These are phyloP conservation scores for Circinella minor DNA, from an alignment of 371 early-diverging fungal genomes.

Conservation along the genomic window DNA sequence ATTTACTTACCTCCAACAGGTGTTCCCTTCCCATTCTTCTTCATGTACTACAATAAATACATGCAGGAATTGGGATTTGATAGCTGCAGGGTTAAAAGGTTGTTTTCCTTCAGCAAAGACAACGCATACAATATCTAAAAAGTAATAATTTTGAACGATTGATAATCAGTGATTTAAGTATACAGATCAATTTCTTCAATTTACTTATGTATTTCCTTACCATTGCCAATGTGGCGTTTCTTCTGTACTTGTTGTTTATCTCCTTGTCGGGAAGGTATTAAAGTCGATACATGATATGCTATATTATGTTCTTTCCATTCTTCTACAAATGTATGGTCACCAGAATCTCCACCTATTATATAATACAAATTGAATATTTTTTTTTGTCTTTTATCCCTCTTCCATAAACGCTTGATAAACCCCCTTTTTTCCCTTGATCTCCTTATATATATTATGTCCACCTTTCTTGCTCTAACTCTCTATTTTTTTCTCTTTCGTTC, in stretches of 20 bases:
- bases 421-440: too few species aligned
- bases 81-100: conserved; percentile 73
- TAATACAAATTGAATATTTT: too few species aligned
- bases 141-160: too few species aligned
- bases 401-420: too few species aligned
- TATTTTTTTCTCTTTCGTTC: background rate
- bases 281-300: conserved; percentile 85
- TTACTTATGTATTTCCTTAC: conserved; percentile 23
- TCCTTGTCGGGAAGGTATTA: conserved; percentile 74
- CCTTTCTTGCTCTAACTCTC: too few species aligned
- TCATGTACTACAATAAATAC: conserved; percentile 73
- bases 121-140: conserved; percentile 73
- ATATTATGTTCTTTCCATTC: conserved; percentile 80
- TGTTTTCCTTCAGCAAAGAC: conserved; percentile 71
- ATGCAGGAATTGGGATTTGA: conserved; percentile 80
- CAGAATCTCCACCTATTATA: conserved; percentile 70
- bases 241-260: conserved; percentile 85
- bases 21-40: conserved; percentile 39
- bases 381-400: too few species aligned
- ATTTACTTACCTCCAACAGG: conserved; percentile 41
- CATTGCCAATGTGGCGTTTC: conserved; percentile 90
- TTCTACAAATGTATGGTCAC: conserved; percentile 75
- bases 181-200: too few species aligned
- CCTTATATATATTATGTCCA: too few species aligned
- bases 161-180: too few species aligned